Base-by-base conservation (phyloP, 768 basidiomycete genomes). In the Agaricus subrufescens region DNA sequence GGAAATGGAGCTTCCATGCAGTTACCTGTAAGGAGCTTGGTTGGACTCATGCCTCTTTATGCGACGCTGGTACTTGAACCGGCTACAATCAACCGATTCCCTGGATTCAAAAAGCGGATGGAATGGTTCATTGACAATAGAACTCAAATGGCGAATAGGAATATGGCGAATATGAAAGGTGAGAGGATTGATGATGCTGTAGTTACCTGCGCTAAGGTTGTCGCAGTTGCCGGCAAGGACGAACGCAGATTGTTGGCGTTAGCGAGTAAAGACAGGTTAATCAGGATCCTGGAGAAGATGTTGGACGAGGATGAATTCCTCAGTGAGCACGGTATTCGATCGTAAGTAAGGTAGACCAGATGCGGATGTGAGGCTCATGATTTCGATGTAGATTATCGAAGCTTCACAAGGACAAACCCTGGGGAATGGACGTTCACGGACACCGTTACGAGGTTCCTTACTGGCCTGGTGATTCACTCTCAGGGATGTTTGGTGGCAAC, bases 401-500 rank as follows among this genome's bases (percentile, higher is more conserved):
- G 67, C 70, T 80, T 61, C 97, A 99, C 72, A 84, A 94, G 70
- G 87, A 94, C 10, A 79, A 89, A 57, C 97, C 97, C 3, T 99
- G 92, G 91, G 89, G 88, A 5, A 97, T 98, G 82, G 77, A 92
- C 59, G 96, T 97, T 47, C 85, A 97, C 58, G 95, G 94, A 14
- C 84, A 98, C 62, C 81, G 86, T 42, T 91, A 97, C 67, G 91
- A 94, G 65, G 92, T 98, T 30, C 82, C 83, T 34, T 99, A 98
- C 71, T 98, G 97, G 97, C 96, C 97, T 1, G 97, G 95, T 8
- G 97, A 99, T 68, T 98, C 96, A 2, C 84, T 82, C 63, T 94
- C 92, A 10, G 95, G 94, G 46, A 99, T 99, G 96, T 96, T 97
- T 70, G 94, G 94, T 51, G 93, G 92, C n/a, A 95, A 94, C 66